These are phyloP conservation scores for Ogataea trehaloabstinens DNA, from an alignment of 805 yeast genomes.

Conservation along the genomic window DNA sequence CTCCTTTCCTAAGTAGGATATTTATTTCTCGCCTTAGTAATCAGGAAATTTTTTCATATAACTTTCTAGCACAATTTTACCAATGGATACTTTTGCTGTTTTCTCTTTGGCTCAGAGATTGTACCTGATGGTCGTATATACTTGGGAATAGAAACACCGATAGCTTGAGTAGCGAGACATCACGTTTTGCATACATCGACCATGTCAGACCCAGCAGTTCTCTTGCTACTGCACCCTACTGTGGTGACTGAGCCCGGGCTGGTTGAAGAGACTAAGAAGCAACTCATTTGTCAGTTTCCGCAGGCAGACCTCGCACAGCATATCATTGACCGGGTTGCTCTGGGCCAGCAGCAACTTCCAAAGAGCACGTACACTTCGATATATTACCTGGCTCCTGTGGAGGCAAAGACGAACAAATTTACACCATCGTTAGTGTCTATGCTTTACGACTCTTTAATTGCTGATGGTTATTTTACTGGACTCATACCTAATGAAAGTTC, in stretches of 20 bases:
- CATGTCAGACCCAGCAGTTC: too few relatives aligned
- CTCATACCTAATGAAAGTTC: conserved; percentile 49
- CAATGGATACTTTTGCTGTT: too few relatives aligned
- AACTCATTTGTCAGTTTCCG: conserved; percentile 28
- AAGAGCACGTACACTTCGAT: conserved; percentile 41
- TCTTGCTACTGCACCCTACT: conserved; percentile 65
- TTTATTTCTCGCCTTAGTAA: too few relatives aligned
- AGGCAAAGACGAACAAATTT: conserved; percentile 40
- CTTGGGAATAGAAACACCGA: too few relatives aligned
- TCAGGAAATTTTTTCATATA: too few relatives aligned
- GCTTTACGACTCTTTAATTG: conserved; percentile 38
- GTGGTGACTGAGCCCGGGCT: conserved; percentile 53
- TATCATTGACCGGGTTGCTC: conserved; percentile 57
- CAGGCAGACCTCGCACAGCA: conserved; percentile 44
- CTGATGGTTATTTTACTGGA: conserved; percentile 51
- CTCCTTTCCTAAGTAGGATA: too few relatives aligned
- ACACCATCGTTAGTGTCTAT: conserved; percentile 43
- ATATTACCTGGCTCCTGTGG: conserved; percentile 56
- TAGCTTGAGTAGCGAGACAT: too few relatives aligned
- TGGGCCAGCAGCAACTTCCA: conserved; percentile 39
- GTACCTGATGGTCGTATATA: too few relatives aligned
- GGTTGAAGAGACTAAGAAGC: conserved; percentile 40
- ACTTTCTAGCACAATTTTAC: too few relatives aligned
- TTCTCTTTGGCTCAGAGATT: too few relatives aligned
- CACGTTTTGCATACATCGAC: too few relatives aligned